Base-by-base conservation (phyloP, 805 yeast species). In the Wickerhamomyces rabaulensis region DNA sequence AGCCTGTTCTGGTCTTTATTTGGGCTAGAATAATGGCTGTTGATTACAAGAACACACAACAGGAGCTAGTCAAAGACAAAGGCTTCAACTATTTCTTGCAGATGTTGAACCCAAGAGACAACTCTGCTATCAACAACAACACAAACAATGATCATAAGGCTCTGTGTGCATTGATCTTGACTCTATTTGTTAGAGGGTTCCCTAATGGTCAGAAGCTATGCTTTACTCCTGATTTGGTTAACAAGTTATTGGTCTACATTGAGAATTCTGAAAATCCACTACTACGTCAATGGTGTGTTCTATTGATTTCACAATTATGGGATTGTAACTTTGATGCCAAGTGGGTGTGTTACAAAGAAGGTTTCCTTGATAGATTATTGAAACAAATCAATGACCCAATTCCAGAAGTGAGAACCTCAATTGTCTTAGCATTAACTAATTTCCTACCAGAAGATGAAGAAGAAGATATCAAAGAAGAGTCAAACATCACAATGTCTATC, bases 11-110 rank as follows among this genome's bases (percentile, higher is more conserved):
- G 47, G 94, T 94, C 2, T 94, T 92, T 58, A 94, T 94, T 45
- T 94, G 99, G 99, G 96, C 98, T 0, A 75, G 98, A 54, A 89
- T 94, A 20, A 89, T 94, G 94, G 91, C 97, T 3, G 95, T 94
- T 21, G 98, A 92, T 65, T 84, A 86, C 62, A 78, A 80, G 53
- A 84, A 86, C 58, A 88, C 96, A 3, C 99, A 94, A 63, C 90
- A 84, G 52, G 99, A 94, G 60, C 74, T 94, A 26, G 78, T 94
- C 52, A 91, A 91, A 57, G 98, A 92, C 60, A 85, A 84, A 58
- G 96, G 97, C 0, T 91, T 82, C 64, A 80, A 82, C 56, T 92
- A 94, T 63, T 94, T 94, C 62, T 79, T 89, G 39, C 80, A 83
- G 49, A 88, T 92, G 60, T 68, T 94, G 40, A 82, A 83, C 8